phyloP scores from a whole-genome alignment of 2,329 filamentous ascomycete genomes.

The Cordyceps cateniannulata region DNA sequence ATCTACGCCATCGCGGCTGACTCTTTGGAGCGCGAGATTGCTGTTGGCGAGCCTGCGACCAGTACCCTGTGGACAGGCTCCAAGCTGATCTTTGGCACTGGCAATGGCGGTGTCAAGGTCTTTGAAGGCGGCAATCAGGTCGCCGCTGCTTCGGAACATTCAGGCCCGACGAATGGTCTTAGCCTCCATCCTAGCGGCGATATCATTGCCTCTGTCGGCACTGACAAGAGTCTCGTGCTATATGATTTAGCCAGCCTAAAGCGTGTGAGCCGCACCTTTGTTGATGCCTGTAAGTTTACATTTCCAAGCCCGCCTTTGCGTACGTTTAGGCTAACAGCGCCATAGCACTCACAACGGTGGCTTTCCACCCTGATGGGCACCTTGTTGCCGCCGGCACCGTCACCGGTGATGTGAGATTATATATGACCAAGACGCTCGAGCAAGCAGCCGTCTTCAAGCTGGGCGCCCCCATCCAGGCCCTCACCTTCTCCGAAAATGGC shows the following conservation, averaged over 20 bases:
- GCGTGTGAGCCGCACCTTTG: conserved; percentile 71
- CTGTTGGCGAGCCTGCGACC: conserved; percentile 63
- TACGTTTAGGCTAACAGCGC: conserved; percentile 9
- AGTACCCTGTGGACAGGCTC: conserved; percentile 57
- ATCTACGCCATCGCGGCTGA: conserved; percentile 69
- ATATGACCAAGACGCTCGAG: conserved; percentile 74
- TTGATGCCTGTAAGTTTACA: conserved; percentile 62
- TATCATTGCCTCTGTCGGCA: conserved; percentile 78
- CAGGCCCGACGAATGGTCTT: conserved; percentile 70
- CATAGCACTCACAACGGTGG: conserved; percentile 65
- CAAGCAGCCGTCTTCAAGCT: conserved; percentile 68
- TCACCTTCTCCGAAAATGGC: conserved; percentile 93
- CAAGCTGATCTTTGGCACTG: conserved; percentile 65
- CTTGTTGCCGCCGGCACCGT: conserved; percentile 79
- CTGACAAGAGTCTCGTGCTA: conserved; percentile 87
- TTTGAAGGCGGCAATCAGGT: conserved; percentile 66
- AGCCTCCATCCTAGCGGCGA: conserved; percentile 77
- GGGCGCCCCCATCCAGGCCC: conserved; percentile 62
- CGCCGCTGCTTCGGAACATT: conserved; percentile 70
- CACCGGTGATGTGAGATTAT: conserved; percentile 79
- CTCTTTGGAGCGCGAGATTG: conserved; percentile 59
- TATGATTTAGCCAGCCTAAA: conserved; percentile 69
- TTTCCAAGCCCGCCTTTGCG: neutral
- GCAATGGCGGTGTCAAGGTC: conserved; percentile 72
- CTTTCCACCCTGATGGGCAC: conserved; percentile 96